phyloP scores from a whole-genome alignment of 805 yeast genomes.

The Starmerella stigmatis region DNA sequence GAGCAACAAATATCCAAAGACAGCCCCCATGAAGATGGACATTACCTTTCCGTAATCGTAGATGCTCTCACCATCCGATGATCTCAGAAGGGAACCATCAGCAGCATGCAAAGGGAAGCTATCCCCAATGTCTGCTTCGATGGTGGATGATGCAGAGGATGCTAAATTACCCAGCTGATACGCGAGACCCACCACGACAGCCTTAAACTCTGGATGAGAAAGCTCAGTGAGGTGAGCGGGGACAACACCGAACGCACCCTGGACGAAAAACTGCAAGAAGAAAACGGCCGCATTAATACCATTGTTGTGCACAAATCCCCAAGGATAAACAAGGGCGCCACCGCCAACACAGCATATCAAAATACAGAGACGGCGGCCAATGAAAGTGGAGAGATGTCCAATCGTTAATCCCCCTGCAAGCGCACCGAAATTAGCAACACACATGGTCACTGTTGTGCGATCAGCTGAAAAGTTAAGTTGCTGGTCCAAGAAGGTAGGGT shows the following conservation, averaged over 20 bases:
- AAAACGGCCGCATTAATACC: constrained; percentile 52
- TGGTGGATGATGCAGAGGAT: constrained; percentile 60
- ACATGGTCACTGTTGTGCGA: constrained; percentile 48
- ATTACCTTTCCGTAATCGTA: constrained; percentile 61
- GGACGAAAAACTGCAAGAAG: constrained; percentile 54
- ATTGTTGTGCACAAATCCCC: constrained; percentile 40
- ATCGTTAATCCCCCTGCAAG: constrained; percentile 50
- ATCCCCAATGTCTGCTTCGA: constrained; percentile 53
- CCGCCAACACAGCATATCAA: constrained; percentile 37
- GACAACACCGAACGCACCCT: constrained; percentile 66
- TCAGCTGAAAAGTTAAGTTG: constrained; percentile 42
- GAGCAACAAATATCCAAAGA: constrained; percentile 43
- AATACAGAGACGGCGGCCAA: constrained; percentile 54
- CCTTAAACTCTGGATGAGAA: constrained; percentile 52
- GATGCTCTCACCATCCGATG: constrained; percentile 16
- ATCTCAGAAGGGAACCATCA: constrained; percentile 42
- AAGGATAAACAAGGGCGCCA: constrained; percentile 54
- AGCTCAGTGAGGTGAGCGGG: constrained; percentile 59
- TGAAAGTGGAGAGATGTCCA: constrained; percentile 47
- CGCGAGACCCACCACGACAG: constrained; percentile 50
- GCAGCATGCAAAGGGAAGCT: constrained; percentile 57
- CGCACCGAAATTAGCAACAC: constrained; percentile 59
- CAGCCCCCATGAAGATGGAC: constrained; percentile 60
- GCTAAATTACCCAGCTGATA: constrained; percentile 68
- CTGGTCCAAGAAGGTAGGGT: constrained; percentile 49